Evolutionary conservation across 768 basidiomycete genomes (phyloP), one percentile per base, ranked within the genome.

Genomic region (Lactarius hengduanensis): DNA sequence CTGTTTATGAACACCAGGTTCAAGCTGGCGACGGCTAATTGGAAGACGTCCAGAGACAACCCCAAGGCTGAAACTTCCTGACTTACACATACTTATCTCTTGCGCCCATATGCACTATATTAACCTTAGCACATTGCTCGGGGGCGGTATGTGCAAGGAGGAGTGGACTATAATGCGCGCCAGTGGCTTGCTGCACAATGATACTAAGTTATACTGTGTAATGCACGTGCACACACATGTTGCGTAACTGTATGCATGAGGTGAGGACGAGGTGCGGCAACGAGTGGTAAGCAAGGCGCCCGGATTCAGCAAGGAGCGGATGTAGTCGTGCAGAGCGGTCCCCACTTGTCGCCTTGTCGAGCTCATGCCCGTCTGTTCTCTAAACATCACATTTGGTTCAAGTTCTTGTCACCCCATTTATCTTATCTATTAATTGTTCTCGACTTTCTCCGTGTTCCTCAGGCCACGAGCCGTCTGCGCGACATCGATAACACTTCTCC

Each of bases 21-120:
- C 79, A 91, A 89, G 76, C 70, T 82, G 60, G 90, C 90, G 20
- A 88, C 90, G 1, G 69, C 84, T 56, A 91, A 91, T 78, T 92
- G 90, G 90, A 90, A 89, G 77, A 84, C 80, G 70, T 82, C 88
- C 59, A 86, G 85, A 72, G 87, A 89, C 0, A 84, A 82, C 73
- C 74, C 40, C 30, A 65, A 53, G 71, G 71, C 63, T 7, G 34
- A 32, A 26, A 47, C 54, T 15, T 63, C 68, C 55, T 69, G 62
- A 65, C 26, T n/a, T 43, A 53, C 36, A 43, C 18, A 34, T 16
- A 32, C 57, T 58, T 62, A 64, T 57, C 60, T 34, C 53, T 43
- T 58, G 26, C n/a, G 22, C 28, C 30, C 59, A 50, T 65, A 54
- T 54, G 55, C 15, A 26, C 20, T 56, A n/a, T 34, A 36, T 60